Percentiles rank a stretch among this genome's conserved stretches.
These are phyloP conservation scores for Closterium sp. DNA, from an alignment of 139 green algal genomes.

Conservation along the genomic window DNA sequence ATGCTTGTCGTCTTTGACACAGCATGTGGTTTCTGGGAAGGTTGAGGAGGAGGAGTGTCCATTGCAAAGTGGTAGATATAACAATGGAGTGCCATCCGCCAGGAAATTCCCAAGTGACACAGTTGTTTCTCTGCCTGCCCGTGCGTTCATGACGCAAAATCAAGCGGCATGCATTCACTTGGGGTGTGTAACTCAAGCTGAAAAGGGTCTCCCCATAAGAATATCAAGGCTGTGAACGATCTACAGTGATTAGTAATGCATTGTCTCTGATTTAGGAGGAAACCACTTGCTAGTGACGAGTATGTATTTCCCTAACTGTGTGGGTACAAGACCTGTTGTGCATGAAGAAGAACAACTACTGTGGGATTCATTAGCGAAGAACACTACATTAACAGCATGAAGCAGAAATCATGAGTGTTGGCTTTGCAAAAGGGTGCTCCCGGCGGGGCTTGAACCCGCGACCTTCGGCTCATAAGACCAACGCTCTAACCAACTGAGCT, in stretches of 20 bases:
- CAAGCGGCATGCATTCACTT: background rate
- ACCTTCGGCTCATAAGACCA: constrained; percentile 60
- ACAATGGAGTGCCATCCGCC: background rate
- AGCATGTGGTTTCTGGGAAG: background rate
- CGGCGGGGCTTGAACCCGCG: constrained; percentile 51
- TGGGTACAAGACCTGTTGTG: too few relatives aligned
- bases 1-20: background rate
- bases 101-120: background rate
- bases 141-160: background rate
- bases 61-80: background rate
- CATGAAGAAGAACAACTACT: too few relatives aligned
- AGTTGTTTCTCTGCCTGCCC: background rate
- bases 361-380: too few relatives aligned
- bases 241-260: too few relatives aligned
- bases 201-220: background rate
- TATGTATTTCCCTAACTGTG: too few relatives aligned
- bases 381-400: too few relatives aligned
- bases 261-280: too few relatives aligned
- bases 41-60: background rate
- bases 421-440: constrained; percentile 15
- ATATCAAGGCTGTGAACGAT: background rate
- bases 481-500: constrained; percentile 60
- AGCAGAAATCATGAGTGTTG: too few relatives aligned
- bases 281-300: too few relatives aligned
- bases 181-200: background rate